Evolutionary conservation across 805 yeast genomes (phyloP), one percentile per base, ranked within the genome.

Genomic region (Debaryomyces prosopidis): DNA sequence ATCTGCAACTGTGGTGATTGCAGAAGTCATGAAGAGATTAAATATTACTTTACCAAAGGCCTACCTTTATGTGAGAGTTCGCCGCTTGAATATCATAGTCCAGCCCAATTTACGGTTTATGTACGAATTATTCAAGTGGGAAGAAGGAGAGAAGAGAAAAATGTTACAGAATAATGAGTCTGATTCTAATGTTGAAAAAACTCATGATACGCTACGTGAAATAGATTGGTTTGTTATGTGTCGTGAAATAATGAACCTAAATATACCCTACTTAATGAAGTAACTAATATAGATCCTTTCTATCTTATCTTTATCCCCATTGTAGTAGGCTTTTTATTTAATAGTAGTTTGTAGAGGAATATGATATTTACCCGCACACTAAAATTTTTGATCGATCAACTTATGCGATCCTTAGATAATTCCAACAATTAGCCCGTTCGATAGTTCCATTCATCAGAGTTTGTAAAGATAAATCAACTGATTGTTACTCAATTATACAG

Each of bases 1-100:
- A 44, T 88, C 96, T 2, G 98, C 97, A 0, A 89, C 97, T 0
- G 95, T 92, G 9, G 92, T 95, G 54, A 92, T 92, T 53, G 97
- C 97, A 1, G 97, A 90, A 60, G 92, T 89, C 32, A 91, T 92
- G 96, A 79, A 81, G 53, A 68, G 96, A 34, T 66, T 87, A 43
- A 67, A 79, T 12, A 69, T 89, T 43, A 79, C 81, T 36, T 68
- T 92, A 23, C 83, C 94, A 2, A 72, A 84, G 27, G 96, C 98
- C 0, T 92, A 91, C 58, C 66, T 91, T 36, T 89, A 75, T 66
- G 97, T 90, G n/a, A 75, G 97, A 35, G 96, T 89, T 3, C 73
- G 97, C 42, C 73, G 98, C 43, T 75, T 92, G 57, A 92, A 92
- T 63, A 91, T 92, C 47, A 89, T 92, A 27, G 92, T 92, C 51